Base-by-base conservation (phyloP, 2,329 filamentous ascomycete species). In the Curvularia lunata region DNA sequence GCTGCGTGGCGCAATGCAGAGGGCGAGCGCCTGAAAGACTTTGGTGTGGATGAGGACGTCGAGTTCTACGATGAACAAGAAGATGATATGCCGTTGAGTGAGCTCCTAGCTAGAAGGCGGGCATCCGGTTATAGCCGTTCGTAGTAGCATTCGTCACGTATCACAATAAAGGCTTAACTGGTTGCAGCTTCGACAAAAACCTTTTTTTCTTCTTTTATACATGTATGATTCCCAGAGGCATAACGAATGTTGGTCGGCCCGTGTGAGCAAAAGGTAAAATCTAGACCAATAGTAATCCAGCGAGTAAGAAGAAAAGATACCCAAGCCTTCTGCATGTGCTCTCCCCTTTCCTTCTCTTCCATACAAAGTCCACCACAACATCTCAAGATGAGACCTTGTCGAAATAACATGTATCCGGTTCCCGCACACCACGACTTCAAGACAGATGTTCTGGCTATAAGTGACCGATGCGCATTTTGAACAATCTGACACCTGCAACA, bases 21-120 rank as follows among this genome's bases (percentile, higher is more conserved):
- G 51, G 91, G 91, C 1, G 90, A 94, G 70, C 81, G 86, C 32
- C 77, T 95, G 48, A 82, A 84, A 41, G 91, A 95, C 68, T 95
- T 88, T 69, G 91, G 91, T 1, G 90, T 95, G 0, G 91, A 94
- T 65, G 89, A 92, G 68, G 89, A 91, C 13, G 84, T 83, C 0
- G 88, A 92, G 61, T 88, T 88, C 46, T 85, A 86, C 27, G 86
- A 87, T 59, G 81, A 84, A 54, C 85, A 88, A 61, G 82, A 84
- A 37, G 86, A 88, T 43, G 87, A 92, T 66, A 78, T 94, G 13
- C 91, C 90, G 0, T 77, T 94, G 40, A 86, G 85, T 4, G 87
- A 91, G 70, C 67, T 94, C 13, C 76, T 92, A 43, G 69, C 68
- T 23, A 59, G 69, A 19, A 66, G 65, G 46, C 64, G 56, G 8